A percentile compares a stretch with the other conserved stretches of the same genome.
phyloP scores from a whole-genome alignment of 1,284 basidiomycete genomes.

The Tausonia pullulans region DNA sequence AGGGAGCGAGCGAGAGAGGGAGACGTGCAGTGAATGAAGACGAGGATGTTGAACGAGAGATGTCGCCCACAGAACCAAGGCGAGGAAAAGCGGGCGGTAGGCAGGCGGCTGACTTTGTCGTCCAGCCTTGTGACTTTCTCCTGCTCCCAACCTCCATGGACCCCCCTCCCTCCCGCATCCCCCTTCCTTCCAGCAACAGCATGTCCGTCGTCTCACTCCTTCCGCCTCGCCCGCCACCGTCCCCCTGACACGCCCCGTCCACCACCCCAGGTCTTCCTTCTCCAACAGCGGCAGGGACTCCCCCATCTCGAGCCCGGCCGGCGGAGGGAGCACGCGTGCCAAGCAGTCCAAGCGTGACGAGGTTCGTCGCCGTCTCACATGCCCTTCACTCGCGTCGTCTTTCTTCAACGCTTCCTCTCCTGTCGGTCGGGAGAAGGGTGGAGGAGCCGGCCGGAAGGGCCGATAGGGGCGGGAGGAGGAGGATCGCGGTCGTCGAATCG shows the following conservation, averaged over 20 bases:
- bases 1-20: too few relatives aligned
- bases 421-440: background rate
- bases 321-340: background rate
- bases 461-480: background rate
- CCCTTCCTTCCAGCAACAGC: too few relatives aligned
- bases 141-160: too few relatives aligned
- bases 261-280: conserved; percentile 11
- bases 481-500: background rate
- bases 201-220: background rate
- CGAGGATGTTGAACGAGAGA: too few relatives aligned
- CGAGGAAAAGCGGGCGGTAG: too few relatives aligned
- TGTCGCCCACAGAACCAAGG: too few relatives aligned
- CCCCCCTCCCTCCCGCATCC: too few relatives aligned
- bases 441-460: too few relatives aligned
- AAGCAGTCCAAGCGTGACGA: conserved; percentile 49
- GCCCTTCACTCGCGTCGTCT: background rate
- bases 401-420: conserved; percentile 5
- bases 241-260: background rate
- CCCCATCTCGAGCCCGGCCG: conserved; percentile 5
- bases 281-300: conserved; percentile 9
- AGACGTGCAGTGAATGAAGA: too few relatives aligned
- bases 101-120: too few relatives aligned
- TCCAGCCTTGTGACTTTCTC: too few relatives aligned
- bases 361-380: conserved; percentile 39
- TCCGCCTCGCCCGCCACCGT: background rate